phyloP scores from a whole-genome alignment of 306 rosid genomes.

The Dryas drummondii region DNA sequence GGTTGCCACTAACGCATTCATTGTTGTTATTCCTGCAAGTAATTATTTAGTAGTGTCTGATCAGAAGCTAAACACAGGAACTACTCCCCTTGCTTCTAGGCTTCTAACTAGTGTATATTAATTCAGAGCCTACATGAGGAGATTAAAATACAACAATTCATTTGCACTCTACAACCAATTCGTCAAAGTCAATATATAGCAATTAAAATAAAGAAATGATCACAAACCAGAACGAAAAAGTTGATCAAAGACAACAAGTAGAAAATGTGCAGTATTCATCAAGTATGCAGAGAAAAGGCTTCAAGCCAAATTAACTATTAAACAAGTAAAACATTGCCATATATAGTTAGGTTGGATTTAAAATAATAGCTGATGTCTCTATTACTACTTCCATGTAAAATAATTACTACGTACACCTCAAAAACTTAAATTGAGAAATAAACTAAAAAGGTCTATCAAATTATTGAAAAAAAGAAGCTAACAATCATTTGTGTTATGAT shows the following conservation, averaged over 20 bases:
- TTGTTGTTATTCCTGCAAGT: constrained; percentile 12
- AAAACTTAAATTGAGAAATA: no score
- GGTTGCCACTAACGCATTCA: constrained; percentile 95
- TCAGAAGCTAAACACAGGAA: background rate
- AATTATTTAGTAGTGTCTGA: background rate
- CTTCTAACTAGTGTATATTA: background rate
- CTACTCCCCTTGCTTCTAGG: no score
- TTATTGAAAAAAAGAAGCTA: no score
- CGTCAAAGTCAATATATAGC: constrained; percentile 28
- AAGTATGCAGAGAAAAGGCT: no score
- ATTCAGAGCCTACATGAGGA: background rate
- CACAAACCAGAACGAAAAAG: background rate
- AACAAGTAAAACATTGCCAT: no score
- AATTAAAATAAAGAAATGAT: background rate
- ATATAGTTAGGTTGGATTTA: no score
- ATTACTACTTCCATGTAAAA: no score
- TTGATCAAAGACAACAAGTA: background rate
- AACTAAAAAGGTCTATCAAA: no score
- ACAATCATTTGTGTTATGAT: no score
- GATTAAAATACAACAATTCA: background rate
- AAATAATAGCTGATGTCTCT: no score
- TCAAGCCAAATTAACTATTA: no score
- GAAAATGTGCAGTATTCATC: background rate
- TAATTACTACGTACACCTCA: no score
- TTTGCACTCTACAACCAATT: constrained; percentile 13